Percentiles rank a stretch among this genome's conserved stretches.
These are phyloP conservation scores for Barbatosphaeria neglecta DNA, from an alignment of 495 filamentous ascomycete genomes.

Conservation along the genomic window DNA sequence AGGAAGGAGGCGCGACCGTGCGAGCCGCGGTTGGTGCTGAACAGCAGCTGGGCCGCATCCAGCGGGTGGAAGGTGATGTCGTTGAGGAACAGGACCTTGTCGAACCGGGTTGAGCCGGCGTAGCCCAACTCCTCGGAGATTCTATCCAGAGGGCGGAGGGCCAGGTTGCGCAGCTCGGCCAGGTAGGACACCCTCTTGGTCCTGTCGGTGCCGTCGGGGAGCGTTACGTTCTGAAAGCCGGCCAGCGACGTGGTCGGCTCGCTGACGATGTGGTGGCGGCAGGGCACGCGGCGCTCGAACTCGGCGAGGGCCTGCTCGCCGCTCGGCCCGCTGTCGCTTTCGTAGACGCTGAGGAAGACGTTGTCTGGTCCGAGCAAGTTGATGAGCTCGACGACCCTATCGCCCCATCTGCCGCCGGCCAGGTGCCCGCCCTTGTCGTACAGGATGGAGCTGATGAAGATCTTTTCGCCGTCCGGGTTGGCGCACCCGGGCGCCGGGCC, in stretches of 20 bases:
- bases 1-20: conserved; percentile 52
- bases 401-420: conserved; percentile 55
- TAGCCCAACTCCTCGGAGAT: conserved; percentile 20
- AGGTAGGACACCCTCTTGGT: conserved; percentile 65
- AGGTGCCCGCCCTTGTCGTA: conserved; percentile 48
- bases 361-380: conserved; percentile 51
- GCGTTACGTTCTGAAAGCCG: conserved; percentile 40
- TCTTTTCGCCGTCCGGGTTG: conserved; percentile 51
- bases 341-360: conserved; percentile 51
- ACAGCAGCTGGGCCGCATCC: conserved; percentile 60
- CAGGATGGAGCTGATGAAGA: conserved; percentile 68
- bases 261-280: conserved; percentile 40
- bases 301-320: conserved; percentile 28
- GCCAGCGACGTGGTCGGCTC: conserved; percentile 40
- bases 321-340: conserved; percentile 47
- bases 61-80: conserved; percentile 62
- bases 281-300: conserved; percentile 28
- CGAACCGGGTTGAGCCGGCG: conserved; percentile 35
- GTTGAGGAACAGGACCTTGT: conserved; percentile 66
- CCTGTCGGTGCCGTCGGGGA: conserved; percentile 50
- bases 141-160: conserved; percentile 49
- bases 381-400: conserved; percentile 49
- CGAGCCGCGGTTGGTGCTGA: conserved; percentile 54
- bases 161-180: conserved; percentile 68
- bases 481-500: conserved; percentile 37